These are phyloP conservation scores for Clonostachys sp. DNA, from an alignment of 2,329 filamentous ascomycete genomes.

Conservation along the genomic window DNA sequence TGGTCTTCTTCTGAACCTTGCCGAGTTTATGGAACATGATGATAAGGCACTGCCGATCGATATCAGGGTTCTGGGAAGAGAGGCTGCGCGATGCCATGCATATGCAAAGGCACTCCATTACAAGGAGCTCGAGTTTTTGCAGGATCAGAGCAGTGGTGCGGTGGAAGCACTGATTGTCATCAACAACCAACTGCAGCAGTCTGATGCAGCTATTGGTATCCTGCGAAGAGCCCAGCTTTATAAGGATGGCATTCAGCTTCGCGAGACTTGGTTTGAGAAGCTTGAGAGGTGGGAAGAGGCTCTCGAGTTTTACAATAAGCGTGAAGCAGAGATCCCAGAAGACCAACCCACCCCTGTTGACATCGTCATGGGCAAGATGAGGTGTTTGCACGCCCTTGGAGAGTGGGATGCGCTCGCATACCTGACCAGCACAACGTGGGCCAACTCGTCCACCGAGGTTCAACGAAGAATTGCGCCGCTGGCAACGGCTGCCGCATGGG, in stretches of 20 bases:
- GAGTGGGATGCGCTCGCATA: slow-evolving; percentile 94
- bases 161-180: slow-evolving; percentile 98
- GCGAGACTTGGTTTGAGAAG: slow-evolving; percentile 99
- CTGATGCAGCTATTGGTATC: slow-evolving; percentile 96
- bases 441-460: slow-evolving; percentile 80
- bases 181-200: slow-evolving; percentile 98
- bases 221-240: slow-evolving; percentile 93
- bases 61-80: slow-evolving; percentile 87
- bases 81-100: slow-evolving; percentile 93
- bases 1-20: slow-evolving; percentile 88
- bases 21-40: slow-evolving; percentile 99
- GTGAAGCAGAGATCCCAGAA: slow-evolving; percentile 64
- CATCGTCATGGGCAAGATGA: slow-evolving; percentile 99
- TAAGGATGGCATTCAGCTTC: slow-evolving; percentile 85
- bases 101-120: slow-evolving; percentile 98
- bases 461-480: slow-evolving; percentile 88
- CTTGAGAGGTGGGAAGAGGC: slow-evolving; percentile 98
- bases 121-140: slow-evolving; percentile 96
- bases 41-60: slow-evolving; percentile 98
- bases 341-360: slow-evolving; percentile 69
- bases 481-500: slow-evolving; percentile 94
- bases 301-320: slow-evolving; percentile 82
- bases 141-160: slow-evolving; percentile 91
- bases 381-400: slow-evolving; percentile 91
- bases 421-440: slow-evolving; percentile 90